phyloP scores from a whole-genome alignment of 2,329 filamentous ascomycete genomes.

The Epichloe amarillans region DNA sequence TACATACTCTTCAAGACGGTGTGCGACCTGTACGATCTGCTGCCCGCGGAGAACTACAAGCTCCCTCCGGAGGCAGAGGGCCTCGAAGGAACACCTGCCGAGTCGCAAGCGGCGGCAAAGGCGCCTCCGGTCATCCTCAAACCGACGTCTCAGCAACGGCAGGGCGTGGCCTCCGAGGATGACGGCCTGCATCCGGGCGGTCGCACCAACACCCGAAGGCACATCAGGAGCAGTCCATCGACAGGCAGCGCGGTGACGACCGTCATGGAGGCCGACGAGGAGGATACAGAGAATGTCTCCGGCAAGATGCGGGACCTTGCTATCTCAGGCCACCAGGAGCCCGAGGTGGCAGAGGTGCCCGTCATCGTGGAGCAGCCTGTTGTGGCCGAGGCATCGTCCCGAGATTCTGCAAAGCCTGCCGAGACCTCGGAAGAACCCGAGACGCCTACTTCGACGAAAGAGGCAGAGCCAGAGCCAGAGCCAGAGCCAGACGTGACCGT shows the following conservation, averaged over 20 bases:
- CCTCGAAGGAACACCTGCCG: conserved; percentile 38
- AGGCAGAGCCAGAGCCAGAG: conserved; percentile 4
- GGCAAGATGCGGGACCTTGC: conserved; percentile 33
- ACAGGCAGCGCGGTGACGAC: conserved; percentile 68
- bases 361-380: conserved; percentile 27
- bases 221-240: conserved; percentile 68
- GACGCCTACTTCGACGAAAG: not conserved
- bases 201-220: conserved; percentile 63
- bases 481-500: conserved; percentile 5
- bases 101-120: conserved; percentile 29
- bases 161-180: conserved; percentile 25
- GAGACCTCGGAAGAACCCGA: not conserved
- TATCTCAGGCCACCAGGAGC: conserved; percentile 32
- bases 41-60: conserved; percentile 91
- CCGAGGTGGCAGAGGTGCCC: conserved; percentile 26
- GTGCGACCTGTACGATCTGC: conserved; percentile 78
- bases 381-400: conserved; percentile 8
- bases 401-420: conserved; percentile 4
- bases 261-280: conserved; percentile 72
- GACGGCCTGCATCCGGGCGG: conserved; percentile 40
- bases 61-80: conserved; percentile 88
- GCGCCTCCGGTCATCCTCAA: conserved; percentile 24
- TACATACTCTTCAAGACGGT: conserved; percentile 97
- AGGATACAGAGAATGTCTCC: conserved; percentile 40
- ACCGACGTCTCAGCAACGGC: conserved; percentile 17